phyloP scores from a whole-genome alignment of 208 protist genomes.

The Trypanosoma lewisi region DNA sequence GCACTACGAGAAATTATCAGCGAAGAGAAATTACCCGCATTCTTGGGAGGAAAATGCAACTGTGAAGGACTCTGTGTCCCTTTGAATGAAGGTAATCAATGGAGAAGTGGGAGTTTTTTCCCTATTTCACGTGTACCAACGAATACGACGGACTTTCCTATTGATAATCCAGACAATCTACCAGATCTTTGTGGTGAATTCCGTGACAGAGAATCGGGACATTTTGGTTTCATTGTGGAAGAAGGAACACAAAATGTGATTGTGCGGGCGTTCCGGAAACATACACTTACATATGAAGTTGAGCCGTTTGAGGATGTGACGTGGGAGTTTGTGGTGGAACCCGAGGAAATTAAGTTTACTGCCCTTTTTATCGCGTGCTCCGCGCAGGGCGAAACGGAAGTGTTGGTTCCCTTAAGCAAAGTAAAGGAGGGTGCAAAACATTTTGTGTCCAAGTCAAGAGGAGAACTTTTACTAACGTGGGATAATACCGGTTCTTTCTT shows the following conservation, averaged over 20 bases:
- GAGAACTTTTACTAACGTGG: slow-evolving; percentile 62
- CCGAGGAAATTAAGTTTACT: slow-evolving; percentile 38
- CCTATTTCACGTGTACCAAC: not conserved
- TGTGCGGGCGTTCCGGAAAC: slow-evolving; percentile 26
- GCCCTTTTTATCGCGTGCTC: slow-evolving; percentile 41
- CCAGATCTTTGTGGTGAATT: not conserved
- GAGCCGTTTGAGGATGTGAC: slow-evolving; percentile 38
- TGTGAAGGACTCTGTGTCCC: slow-evolving; percentile 50
- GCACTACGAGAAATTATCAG: slow-evolving; percentile 39
- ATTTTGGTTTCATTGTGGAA: not conserved
- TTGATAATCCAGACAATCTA: not conserved
- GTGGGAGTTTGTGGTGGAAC: slow-evolving; percentile 59
- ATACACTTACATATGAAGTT: slow-evolving; percentile 38
- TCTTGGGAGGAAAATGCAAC: slow-evolving; percentile 44
- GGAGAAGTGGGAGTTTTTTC: not conserved
- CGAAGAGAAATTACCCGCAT: slow-evolving; percentile 37
- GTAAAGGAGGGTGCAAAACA: slow-evolving; percentile 48
- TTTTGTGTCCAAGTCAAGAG: slow-evolving; percentile 38
- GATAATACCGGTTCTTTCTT: slow-evolving; percentile 32
- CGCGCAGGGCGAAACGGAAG: slow-evolving; percentile 31
- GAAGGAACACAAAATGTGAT: slow-evolving; percentile 17
- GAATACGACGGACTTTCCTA: too few species aligned
- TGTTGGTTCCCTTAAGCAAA: slow-evolving; percentile 21
- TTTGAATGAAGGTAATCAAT: not conserved
- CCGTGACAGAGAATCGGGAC: not conserved